These are phyloP conservation scores for Calcarisporium arbuscula DNA, from an alignment of 2,329 filamentous ascomycete species.

Conservation along the genomic window DNA sequence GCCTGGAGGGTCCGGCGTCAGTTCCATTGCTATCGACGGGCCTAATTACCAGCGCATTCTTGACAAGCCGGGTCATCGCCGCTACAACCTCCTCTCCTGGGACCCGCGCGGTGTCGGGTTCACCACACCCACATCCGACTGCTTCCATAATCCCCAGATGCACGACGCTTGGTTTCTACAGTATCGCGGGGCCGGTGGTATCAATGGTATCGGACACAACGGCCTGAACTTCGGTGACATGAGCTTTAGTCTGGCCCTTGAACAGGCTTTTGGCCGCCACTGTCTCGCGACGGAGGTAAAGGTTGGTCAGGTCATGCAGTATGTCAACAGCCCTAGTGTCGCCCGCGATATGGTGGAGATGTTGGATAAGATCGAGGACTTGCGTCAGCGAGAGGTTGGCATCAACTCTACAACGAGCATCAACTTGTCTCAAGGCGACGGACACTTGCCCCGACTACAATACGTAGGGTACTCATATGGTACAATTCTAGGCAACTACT, in stretches of 20 bases:
- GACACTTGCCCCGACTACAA: constrained; percentile 21
- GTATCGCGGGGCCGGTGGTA: constrained; percentile 16
- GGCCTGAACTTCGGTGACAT: constrained; percentile 10
- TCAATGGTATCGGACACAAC: constrained; percentile 15
- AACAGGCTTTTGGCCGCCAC: constrained; percentile 17
- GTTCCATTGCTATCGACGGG: constrained; percentile 13
- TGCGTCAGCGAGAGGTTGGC: constrained; percentile 9
- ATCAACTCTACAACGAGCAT: too few relatives aligned
- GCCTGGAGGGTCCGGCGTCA: constrained; percentile 33
- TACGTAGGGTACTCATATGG: constrained; percentile 45
- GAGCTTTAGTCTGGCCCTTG: constrained; percentile 15
- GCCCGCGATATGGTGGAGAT: constrained; percentile 37
- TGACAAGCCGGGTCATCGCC: constrained; percentile 18
- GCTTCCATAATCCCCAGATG: constrained; percentile 25
- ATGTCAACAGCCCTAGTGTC: constrained; percentile 30
- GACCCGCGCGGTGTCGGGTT: constrained; percentile 34
- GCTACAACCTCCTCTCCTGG: constrained; percentile 36
- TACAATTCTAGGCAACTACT: constrained; percentile 23
- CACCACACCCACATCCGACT: constrained; percentile 30
- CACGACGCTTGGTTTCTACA: constrained; percentile 22
- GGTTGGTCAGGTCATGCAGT: constrained; percentile 18
- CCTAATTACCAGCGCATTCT: constrained; percentile 17
- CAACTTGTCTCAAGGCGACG: constrained; percentile 3
- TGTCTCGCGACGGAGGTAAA: constrained; percentile 16
- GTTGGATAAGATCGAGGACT: constrained; percentile 29